Percentiles rank a stretch among this genome's conserved stretches.
Conservation (phyloP, 306 rosid species). For the Carpinus viminea region DNA sequence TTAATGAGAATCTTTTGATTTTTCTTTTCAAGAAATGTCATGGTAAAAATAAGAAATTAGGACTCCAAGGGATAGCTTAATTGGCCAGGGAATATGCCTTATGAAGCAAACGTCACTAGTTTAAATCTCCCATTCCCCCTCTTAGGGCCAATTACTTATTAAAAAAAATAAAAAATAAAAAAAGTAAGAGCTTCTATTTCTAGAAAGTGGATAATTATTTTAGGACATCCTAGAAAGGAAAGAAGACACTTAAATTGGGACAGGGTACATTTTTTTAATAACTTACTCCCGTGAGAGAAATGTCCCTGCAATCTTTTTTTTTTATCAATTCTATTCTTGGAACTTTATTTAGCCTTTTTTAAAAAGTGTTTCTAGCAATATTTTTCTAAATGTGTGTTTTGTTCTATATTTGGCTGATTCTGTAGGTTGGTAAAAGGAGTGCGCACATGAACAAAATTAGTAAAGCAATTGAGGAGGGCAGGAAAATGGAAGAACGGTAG, state of each 20-base stretch:
- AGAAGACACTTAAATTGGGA: not conserved
- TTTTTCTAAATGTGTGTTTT: slow-evolving; percentile 7
- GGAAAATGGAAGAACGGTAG: slow-evolving; percentile 62
- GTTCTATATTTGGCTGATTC: slow-evolving; percentile 10
- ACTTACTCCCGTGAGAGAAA: not conserved
- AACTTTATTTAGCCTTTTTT: not conserved
- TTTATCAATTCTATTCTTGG: slow-evolving; percentile 1
- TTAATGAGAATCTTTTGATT: not conserved
- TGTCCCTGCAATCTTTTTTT: not conserved
- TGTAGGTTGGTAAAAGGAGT: slow-evolving; percentile 63
- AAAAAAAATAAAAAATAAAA: too few species aligned
- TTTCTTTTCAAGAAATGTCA: too few species aligned
- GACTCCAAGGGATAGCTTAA: too few species aligned
- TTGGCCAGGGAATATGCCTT: too few species aligned
- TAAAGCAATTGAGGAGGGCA: slow-evolving; percentile 54
- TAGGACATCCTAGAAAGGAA: not conserved
- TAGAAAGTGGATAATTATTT: not conserved
- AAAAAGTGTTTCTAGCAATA: slow-evolving; percentile 13
- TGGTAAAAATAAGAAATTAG: too few species aligned
- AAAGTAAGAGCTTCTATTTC: not conserved
- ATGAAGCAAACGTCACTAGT: too few species aligned
- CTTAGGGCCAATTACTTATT: too few species aligned
- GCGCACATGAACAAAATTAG: slow-evolving; percentile 48
- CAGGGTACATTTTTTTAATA: not conserved
- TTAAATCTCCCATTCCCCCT: too few species aligned